Evolutionary conservation across 2,329 filamentous ascomycete species (phyloP), one percentile per base, ranked within the genome.

Genomic region (Aureobasidium sp.): DNA sequence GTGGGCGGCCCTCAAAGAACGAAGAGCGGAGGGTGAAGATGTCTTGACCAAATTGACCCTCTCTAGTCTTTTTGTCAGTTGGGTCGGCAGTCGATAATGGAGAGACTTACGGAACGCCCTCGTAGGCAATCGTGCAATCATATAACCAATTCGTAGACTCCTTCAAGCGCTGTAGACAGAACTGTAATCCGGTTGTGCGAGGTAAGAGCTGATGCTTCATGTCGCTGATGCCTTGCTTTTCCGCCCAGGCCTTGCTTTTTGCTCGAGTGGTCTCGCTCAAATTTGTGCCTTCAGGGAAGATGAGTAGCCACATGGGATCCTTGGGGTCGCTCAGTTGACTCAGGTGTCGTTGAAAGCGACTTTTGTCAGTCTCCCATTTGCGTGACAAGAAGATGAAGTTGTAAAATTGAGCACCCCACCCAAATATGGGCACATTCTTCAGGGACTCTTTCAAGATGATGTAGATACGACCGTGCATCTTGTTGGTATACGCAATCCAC

Each of bases 91-190:
- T 62, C 32, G 63, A 55, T 25, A 11, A 19, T 11, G 11, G 3
- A 22, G 17, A n/a, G 14, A 85, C 88, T 79, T 79, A 94, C 88
- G 86, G 85, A 45, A 95, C 80, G 27, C 90, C 90, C 68, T 95
- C 90, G 66, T 96, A 96, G 7, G 88, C 90, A 48, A 96, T 81
- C 0, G 91, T 95, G 68, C 90, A 95, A 70, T 94, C 88, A 63
- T 94, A 94, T 14, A 93, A 75, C 66, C 85, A 91, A 11, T 90
- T 86, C 0, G 90, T 78, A 0, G 83, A 83, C 10, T 75, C 79
- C 62, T 81, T 79, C 12, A 93, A 73, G 67, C 91, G 84, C 55
- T 82, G 81, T 27, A 94, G 72, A 62, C 85, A 90, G 61, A 87
- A 93, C 59, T 79, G 84, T 59, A 85, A 80, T 48, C 88, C 88